Base-by-base conservation (phyloP, 1,284 basidiomycete genomes). In the Coriolopsis trogii region DNA sequence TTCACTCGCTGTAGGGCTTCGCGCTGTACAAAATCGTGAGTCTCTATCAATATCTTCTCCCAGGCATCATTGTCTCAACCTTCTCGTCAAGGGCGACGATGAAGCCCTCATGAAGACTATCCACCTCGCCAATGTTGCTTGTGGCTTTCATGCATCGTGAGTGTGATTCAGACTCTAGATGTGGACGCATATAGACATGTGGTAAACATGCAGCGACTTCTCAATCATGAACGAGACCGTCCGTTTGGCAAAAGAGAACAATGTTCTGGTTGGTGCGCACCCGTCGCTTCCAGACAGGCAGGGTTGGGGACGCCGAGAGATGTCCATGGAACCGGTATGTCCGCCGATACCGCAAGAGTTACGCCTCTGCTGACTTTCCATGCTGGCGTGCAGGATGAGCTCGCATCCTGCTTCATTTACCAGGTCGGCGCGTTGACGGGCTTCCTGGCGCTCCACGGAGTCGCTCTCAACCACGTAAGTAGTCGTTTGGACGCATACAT, bases 81-180 rank as follows among this genome's bases (percentile, higher is more conserved):
- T 23, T 10, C 37, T 12, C 6, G 23, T 18, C 6, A 23, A 85
- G 82, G 80, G 78, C 4, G 81, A 85, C 39, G 84, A 86, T 51
- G 80, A 79, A 49, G 70, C 72, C 6, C 73, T 86, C 41, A 84
- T 85, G 79, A 75, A 78, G 53, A 81, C 79, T 2, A 82, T 86
- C 30, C 81, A 85, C 58, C 68, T 85, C 18, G 82, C 83, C 0
- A 85, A 86, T 54, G 70, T 84, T 12, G 84, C 84, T 0, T 86
- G 84, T 55, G 82, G 84, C 3, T 84, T 84, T 50, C 84, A 86
- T 58, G 82, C 80, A 13, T 79, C 80, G 80, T 83, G 54, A 49
- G 76, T 60, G 15, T n/a, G n/a, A n/a, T n/a, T n/a, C n/a, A n/a
- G n/a, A n/a, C n/a, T n/a, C n/a, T n/a, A n/a, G n/a, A 16, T 13